These are phyloP conservation scores for Boletus rubropictus DNA, from an alignment of 768 basidiomycete genomes.

Conservation along the genomic window DNA sequence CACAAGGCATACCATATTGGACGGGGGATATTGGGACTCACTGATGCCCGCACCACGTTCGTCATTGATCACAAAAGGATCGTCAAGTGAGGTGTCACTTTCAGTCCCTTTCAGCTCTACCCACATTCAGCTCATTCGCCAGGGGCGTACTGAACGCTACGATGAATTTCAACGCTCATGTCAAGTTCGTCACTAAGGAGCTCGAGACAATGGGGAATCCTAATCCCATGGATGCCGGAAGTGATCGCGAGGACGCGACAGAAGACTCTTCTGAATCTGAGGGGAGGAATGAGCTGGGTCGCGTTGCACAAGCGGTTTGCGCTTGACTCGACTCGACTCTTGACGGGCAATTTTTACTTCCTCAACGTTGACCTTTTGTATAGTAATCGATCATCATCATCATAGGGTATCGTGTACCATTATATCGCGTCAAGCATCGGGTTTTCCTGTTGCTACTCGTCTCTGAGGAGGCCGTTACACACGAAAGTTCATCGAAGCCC, in stretches of 20 bases:
- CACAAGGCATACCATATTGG: constrained; percentile 63
- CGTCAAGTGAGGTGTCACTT: constrained; percentile 42
- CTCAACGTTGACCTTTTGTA: constrained; percentile 3
- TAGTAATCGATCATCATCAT: background rate
- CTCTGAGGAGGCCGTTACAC: constrained; percentile 2
- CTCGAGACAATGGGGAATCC: constrained; percentile 42
- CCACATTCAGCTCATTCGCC: background rate
- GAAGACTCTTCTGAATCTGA: constrained; percentile 6
- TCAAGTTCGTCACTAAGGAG: constrained; percentile 67
- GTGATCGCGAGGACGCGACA: background rate
- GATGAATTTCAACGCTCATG: constrained; percentile 59
- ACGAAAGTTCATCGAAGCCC: background rate
- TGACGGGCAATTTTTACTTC: background rate
- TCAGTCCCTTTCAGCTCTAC: background rate
- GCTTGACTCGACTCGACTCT: constrained; percentile 10
- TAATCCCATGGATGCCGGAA: background rate
- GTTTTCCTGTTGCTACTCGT: background rate
- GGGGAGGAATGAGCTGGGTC: constrained; percentile 18
- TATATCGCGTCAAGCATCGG: background rate
- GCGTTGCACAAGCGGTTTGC: constrained; percentile 16
- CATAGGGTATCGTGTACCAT: background rate
- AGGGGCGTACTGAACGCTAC: constrained; percentile 58
- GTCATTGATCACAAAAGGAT: constrained; percentile 69
- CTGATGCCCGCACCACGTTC: constrained; percentile 64
- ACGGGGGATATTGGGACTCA: constrained; percentile 61